These are phyloP conservation scores for Penicillium occitanis DNA, from an alignment of 2,329 filamentous ascomycete species.

Conservation along the genomic window DNA sequence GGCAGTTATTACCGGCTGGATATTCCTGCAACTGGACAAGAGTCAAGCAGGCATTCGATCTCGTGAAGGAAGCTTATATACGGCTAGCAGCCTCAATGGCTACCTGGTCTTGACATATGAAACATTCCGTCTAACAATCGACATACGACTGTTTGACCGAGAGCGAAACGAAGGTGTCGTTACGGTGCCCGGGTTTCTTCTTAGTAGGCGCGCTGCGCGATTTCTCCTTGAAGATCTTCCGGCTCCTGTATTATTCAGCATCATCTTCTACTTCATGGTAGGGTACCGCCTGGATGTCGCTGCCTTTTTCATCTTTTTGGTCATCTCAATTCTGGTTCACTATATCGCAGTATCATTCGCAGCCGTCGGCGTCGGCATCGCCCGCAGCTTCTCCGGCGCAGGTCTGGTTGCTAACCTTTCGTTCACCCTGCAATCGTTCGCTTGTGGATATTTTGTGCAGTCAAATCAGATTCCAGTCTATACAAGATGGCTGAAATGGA, in stretches of 20 bases:
- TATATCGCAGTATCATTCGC: conserved; percentile 73
- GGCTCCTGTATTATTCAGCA: conserved; percentile 67
- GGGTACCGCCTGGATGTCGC: conserved; percentile 64
- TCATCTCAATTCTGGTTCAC: conserved; percentile 66
- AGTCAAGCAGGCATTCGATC: conserved; percentile 72
- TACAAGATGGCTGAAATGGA: conserved; percentile 70
- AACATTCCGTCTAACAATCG: conserved; percentile 70
- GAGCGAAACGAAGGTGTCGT: conserved; percentile 73
- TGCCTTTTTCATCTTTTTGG: conserved; percentile 72
- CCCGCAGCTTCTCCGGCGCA: conserved; percentile 67
- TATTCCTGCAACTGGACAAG: conserved; percentile 65
- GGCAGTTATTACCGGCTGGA: conserved; percentile 70
- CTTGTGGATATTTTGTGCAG: conserved; percentile 76
- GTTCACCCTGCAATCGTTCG: conserved; percentile 72
- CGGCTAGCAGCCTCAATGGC: conserved; percentile 68
- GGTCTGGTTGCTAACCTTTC: conserved; percentile 70
- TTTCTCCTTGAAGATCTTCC: conserved; percentile 70
- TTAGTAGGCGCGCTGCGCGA: conserved; percentile 68
- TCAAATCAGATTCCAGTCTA: conserved; percentile 71
- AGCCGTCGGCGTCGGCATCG: conserved; percentile 64
- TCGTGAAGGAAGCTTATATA: conserved; percentile 71
- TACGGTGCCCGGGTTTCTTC: conserved; percentile 65
- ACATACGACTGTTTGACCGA: conserved; percentile 74
- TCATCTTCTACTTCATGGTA: conserved; percentile 76
- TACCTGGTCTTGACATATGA: conserved; percentile 77